Evolutionary conservation across 306 rosid genomes (phyloP), one percentile per base, ranked within the genome.

Genomic region (Hippophae gyantsensis): DNA sequence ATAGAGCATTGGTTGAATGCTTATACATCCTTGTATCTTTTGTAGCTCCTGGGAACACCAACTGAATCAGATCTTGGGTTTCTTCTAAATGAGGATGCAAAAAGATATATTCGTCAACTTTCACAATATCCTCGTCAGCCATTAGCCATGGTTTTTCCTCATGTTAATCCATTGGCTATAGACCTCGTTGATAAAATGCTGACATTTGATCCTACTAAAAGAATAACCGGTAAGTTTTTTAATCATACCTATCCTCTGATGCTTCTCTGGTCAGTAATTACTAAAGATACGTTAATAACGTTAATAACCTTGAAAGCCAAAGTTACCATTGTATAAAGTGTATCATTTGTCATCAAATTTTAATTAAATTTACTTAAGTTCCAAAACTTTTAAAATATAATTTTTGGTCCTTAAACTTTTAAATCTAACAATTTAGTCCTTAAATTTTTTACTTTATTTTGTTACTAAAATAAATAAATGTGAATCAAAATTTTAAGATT

Each of bases 31-130:
- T 14, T 25, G 70, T 58, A n/a, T 69, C 53, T 41, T 65, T 52
- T 42, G 13, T 62, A 92, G 99, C 96, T 92, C 79, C 95, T 92
- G 25, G 99, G 99, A 67, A 87, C 95, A 69, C 99, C 99, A 75
- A 81, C 85, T 26, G 99, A 92, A 14, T 87, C 99, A 13, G 99
- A 92, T 70, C 76, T 85, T 23, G 95, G 96, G 69, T 83, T 85
- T 42, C 72, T 83, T 61, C 82, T 74, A 62, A 88, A 69, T 68
- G 99, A 90, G 67, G 98, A 88, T 44, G 94, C 84, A 0, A 85
- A 76, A 75, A 83, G 95, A 77, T 92, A 92, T 61, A 81, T 92
- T 51, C 75, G 83, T 54, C 99, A 92, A 65, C 89, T 87, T 52
- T 77, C 95, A 53, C 84, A 25, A 54, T 79, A 47, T 74, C 93